These are phyloP conservation scores for Xylaria hypoxylon DNA, from an alignment of 2,329 filamentous ascomycete genomes.

Conservation along the genomic window DNA sequence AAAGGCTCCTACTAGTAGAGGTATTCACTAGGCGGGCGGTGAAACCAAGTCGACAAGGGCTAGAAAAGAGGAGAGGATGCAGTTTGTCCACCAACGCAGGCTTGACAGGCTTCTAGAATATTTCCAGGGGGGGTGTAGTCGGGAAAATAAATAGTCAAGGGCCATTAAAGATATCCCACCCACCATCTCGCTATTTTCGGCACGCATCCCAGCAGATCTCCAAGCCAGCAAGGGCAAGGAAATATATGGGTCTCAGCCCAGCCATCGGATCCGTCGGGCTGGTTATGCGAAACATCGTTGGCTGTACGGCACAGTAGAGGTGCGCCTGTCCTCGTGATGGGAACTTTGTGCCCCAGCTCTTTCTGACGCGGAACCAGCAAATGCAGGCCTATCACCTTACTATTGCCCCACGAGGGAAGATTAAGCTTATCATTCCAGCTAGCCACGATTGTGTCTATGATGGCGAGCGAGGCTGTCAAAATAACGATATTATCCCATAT, in stretches of 20 bases:
- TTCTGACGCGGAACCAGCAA: conserved; percentile 9
- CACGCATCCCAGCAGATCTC: conserved; percentile 47
- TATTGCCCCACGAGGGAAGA: not conserved
- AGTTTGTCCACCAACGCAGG: conserved; percentile 11
- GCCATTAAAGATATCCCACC: conserved; percentile 23
- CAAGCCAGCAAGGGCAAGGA: conserved; percentile 43
- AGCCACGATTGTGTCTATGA: conserved; percentile 8
- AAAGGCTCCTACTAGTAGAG: not conserved
- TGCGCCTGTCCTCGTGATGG: conserved; percentile 17
- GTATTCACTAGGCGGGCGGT: not conserved
- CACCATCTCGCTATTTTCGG: conserved; percentile 41
- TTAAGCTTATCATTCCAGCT: conserved; percentile 18
- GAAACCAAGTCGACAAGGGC: conserved; percentile 30
- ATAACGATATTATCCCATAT: not conserved
- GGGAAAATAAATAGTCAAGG: conserved; percentile 33
- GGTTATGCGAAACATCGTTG: conserved; percentile 41
- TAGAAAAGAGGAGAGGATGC: conserved; percentile 16
- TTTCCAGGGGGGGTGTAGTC: conserved; percentile 30
- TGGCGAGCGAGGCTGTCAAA: conserved; percentile 16
- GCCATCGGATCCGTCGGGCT: conserved; percentile 48
- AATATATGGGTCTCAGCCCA: conserved; percentile 46
- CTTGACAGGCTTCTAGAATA: conserved; percentile 40
- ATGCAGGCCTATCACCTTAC: not conserved
- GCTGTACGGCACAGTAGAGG: conserved; percentile 14
- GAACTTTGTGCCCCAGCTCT: conserved; percentile 23